A percentile compares a stretch with the other conserved stretches of the same genome.
These are phyloP conservation scores for Neurospora sp. DNA, from an alignment of 495 filamentous ascomycete species.

Conservation along the genomic window DNA sequence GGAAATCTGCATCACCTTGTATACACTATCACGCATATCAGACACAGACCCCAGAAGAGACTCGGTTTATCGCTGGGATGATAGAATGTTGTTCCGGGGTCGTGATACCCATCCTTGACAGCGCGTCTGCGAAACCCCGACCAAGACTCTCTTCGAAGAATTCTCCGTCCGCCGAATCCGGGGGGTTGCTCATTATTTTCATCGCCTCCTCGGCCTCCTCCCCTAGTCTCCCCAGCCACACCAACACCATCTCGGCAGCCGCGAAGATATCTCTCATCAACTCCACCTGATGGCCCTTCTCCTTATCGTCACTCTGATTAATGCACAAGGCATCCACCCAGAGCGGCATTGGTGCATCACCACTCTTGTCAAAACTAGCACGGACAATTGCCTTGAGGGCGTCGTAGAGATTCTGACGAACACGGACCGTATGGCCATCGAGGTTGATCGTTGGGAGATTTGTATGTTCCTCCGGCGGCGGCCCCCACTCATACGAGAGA, in stretches of 20 bases:
- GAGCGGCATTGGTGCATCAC: background rate
- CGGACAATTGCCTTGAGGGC: background rate
- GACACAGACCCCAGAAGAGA: too few relatives aligned
- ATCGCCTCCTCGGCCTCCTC: background rate
- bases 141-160: too few relatives aligned
- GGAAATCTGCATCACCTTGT: too few relatives aligned
- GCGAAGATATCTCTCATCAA: constrained; percentile 26
- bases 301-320: constrained; percentile 22
- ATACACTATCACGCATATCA: too few relatives aligned
- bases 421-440: background rate
- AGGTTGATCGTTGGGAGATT: background rate
- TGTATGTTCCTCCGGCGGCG: fast-evolving
- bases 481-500: background rate
- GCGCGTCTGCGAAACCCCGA: too few relatives aligned
- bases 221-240: constrained; percentile 19
- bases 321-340: constrained; percentile 33
- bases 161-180: too few relatives aligned
- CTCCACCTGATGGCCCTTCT: constrained; percentile 23
- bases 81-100: too few relatives aligned
- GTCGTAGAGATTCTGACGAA: background rate
- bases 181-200: background rate
- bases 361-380: background rate
- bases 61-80: too few relatives aligned
- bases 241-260: constrained; percentile 15
- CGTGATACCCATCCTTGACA: too few relatives aligned